These are phyloP conservation scores for Licmophora abbreviata DNA, from an alignment of 108 stramenopile genomes.

Conservation along the genomic window DNA sequence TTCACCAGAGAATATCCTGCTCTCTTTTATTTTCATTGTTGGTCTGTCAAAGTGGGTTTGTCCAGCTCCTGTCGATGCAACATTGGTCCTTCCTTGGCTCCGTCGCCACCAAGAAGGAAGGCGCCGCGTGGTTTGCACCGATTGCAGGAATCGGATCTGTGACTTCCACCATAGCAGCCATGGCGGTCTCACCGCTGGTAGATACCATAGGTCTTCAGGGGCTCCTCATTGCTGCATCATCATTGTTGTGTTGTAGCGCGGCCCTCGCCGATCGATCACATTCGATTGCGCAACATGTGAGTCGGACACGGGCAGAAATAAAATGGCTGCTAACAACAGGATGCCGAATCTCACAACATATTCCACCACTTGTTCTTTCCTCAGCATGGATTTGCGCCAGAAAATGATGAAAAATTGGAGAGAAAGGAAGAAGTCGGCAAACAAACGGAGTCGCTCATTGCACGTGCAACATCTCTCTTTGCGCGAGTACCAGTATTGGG, in stretches of 20 bases:
- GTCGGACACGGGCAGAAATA: too few relatives aligned
- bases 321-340: too few relatives aligned
- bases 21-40: conserved; percentile 30
- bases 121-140: conserved; percentile 53
- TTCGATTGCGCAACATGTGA: conserved; percentile 26
- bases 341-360: too few relatives aligned
- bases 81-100: conserved; percentile 79
- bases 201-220: conserved; percentile 37
- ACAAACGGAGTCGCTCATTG: background rate
- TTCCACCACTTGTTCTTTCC: background rate
- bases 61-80: conserved; percentile 67
- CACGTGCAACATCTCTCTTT: conserved; percentile 11
- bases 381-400: background rate
- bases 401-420: background rate
- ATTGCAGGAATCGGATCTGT: conserved; percentile 68
- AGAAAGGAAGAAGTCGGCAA: background rate
- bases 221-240: conserved; percentile 41
- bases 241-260: conserved; percentile 27
- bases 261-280: conserved; percentile 33
- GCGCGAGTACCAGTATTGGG: conserved; percentile 41
- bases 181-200: conserved; percentile 15
- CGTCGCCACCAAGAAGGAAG: conserved; percentile 62
- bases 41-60: conserved; percentile 78
- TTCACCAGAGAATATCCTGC: conserved; percentile 7
- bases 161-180: conserved; percentile 45